Evolutionary conservation across 345 rosid species (phyloP).

Genomic region (Nasturtium officinale): DNA sequence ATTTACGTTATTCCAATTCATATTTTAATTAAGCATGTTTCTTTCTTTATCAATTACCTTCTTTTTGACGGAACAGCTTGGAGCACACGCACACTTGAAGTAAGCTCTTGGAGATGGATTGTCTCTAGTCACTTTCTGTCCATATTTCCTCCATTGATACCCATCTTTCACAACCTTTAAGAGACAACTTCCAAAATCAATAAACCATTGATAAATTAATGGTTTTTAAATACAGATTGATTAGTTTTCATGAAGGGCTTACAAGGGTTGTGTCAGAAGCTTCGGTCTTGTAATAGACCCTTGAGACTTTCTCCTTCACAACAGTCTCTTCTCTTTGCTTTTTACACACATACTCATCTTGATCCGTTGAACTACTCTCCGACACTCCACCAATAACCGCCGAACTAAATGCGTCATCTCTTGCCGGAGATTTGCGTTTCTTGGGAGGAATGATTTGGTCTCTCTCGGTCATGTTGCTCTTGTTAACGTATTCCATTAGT

Average conservation of each 20-base stretch:
- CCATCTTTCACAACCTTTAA: constrained; percentile 93
- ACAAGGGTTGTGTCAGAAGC: constrained; percentile 79
- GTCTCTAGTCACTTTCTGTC: constrained; percentile 98
- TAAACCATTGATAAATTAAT: neutral
- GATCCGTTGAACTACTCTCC: constrained; percentile 91
- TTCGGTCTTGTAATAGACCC: constrained; percentile 63
- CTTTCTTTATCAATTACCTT: constrained; percentile 54
- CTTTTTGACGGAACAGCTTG: constrained; percentile 93
- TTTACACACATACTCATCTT: constrained; percentile 78
- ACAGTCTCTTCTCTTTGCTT: constrained; percentile 72
- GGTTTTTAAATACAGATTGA: neutral
- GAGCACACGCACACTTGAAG: constrained; percentile 97
- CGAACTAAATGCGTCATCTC: constrained; percentile 38
- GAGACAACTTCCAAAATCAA: constrained; percentile 15
- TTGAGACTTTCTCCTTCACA: constrained; percentile 70
- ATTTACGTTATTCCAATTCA: neutral
- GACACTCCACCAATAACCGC: constrained; percentile 54
- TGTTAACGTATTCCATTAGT: constrained; percentile 59
- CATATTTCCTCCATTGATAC: constrained; percentile 98
- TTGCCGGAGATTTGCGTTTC: constrained; percentile 74
- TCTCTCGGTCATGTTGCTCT: constrained; percentile 49
- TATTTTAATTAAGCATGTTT: neutral
- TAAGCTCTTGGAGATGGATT: constrained; percentile 98
- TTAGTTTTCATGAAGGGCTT: constrained; percentile 37
- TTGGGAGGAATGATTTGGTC: constrained; percentile 55